Base-by-base conservation (phyloP, 192 early-diverging fungal species). In the Entrophospora sp. region DNA sequence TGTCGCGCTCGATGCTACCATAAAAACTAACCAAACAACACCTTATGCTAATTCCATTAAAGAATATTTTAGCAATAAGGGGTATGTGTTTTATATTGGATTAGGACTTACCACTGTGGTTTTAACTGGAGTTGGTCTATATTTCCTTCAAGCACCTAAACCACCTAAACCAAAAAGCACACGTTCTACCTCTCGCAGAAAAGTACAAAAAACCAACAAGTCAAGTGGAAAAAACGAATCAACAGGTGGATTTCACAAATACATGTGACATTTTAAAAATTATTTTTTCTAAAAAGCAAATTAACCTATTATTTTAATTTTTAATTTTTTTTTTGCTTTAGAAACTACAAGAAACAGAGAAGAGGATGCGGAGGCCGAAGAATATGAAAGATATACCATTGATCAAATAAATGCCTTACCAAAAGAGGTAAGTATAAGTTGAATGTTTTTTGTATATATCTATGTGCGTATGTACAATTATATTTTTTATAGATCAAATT, bases 21-120 rank as follows among this genome's bases (percentile, higher is more conserved):
- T n/a, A n/a, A n/a, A n/a, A n/a, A n/a, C 44, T 34, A 48, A 46
- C 34, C 30, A 48, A 25, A 43, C 20, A 43, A 61, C 13, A 35
- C 6, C 43, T 18, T 18, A 36, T n/a, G 13, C 30, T 18, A n/a
- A 42, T 14, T 25, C 75, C 6, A 25, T 84, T 24, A 79, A 80
- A 34, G 75, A 74, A 67, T 80, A 77, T 60, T 67, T 84, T 61
- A 73, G 77, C 72, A 77, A 80, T 57, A 79, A 79, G 59, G 81
- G 81, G 71, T 88, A 84, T 84, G 88, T 83, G 68, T 88, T 91
- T 59, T 89, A 84, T 53, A 77, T 83, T 13, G 83, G 84, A 16
- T n/a, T n/a, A n/a, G 73, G 84, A 13, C 74, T 81, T 53, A 80
- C 84, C 45, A 84, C 83, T 20, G 60, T 79, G 25, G 71, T 82